Evolutionary conservation across 1,284 basidiomycete genomes (phyloP).

Genomic region (Apiotrichum veenhuisii): DNA sequence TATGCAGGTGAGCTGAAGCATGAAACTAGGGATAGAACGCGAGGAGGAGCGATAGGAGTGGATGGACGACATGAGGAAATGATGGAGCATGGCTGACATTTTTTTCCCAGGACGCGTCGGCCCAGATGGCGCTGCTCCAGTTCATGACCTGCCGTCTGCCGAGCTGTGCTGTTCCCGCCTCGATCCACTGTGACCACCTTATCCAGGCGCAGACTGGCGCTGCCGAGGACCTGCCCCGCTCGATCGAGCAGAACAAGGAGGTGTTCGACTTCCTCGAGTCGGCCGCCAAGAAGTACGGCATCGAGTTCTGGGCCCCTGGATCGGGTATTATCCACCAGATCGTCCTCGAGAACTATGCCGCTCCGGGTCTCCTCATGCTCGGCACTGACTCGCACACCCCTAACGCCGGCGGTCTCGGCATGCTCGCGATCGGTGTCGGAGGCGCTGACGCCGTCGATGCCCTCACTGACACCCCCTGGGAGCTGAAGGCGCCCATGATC

Average conservation of each 20-base stretch:
- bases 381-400: conserved; percentile 92
- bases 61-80: no score
- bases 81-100: background rate
- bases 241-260: conserved; percentile 86
- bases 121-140: conserved; percentile 90
- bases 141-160: conserved; percentile 96
- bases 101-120: conserved; percentile 70
- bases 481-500: conserved; percentile 88
- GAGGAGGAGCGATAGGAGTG: background rate
- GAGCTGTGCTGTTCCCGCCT: conserved; percentile 79
- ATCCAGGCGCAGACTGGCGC: conserved; percentile 67
- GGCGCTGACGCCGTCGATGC: conserved; percentile 99
- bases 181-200: conserved; percentile 93
- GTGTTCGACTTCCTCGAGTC: conserved; percentile 98
- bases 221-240: conserved; percentile 51
- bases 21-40: background rate
- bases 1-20: conserved; percentile 64
- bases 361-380: conserved; percentile 59
- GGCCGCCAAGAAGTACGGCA: conserved; percentile 87
- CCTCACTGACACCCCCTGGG: conserved; percentile 97
- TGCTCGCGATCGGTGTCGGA: conserved; percentile 96
- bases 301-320: conserved; percentile 89
- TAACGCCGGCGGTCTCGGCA: conserved; percentile 95
- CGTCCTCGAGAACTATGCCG: conserved; percentile 95
- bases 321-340: conserved; percentile 92